Percentiles rank a stretch among this genome's conserved stretches.
These are phyloP conservation scores for Fraxinus albicans DNA, from an alignment of 305 asterid genomes.

Conservation along the genomic window DNA sequence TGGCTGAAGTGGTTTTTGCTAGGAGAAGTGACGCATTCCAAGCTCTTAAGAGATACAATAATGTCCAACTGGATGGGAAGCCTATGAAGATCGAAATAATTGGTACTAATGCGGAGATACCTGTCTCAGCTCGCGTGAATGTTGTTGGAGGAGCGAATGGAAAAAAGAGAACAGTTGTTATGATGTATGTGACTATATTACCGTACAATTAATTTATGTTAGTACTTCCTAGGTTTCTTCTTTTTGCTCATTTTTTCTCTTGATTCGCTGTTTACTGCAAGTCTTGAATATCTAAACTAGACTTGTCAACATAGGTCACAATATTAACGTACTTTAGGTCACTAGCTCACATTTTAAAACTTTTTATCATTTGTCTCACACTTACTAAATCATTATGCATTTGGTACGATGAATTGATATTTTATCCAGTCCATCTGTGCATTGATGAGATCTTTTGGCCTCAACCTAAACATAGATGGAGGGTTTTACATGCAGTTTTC, in stretches of 20 bases:
- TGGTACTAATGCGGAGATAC: constrained; percentile 55
- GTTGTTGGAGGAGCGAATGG: constrained; percentile 66
- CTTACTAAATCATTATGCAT: neutral
- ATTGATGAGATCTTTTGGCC: neutral
- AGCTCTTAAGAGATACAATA: constrained; percentile 77
- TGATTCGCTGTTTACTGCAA: neutral
- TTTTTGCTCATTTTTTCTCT: neutral
- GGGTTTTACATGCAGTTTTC: neutral
- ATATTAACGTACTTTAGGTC: neutral
- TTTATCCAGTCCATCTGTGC: neutral
- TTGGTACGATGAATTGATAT: neutral
- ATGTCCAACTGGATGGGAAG: constrained; percentile 86
- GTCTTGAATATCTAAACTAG: neutral
- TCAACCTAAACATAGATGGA: neutral
- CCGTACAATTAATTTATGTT: neutral
- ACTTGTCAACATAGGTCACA: neutral
- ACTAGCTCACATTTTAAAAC: neutral
- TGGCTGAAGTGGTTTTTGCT: constrained; percentile 85
- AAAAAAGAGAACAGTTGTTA: constrained; percentile 63
- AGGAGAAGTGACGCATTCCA: constrained; percentile 85
- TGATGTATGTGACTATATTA: constrained; percentile 50
- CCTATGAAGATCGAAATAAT: constrained; percentile 84
- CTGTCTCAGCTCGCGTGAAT: constrained; percentile 75
- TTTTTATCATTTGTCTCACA: neutral
- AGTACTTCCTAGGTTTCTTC: neutral